Evolutionary conservation across 2,329 filamentous ascomycete genomes (phyloP), one percentile per base, ranked within the genome.

Genomic region (Plectosphaerella cucumerina): DNA sequence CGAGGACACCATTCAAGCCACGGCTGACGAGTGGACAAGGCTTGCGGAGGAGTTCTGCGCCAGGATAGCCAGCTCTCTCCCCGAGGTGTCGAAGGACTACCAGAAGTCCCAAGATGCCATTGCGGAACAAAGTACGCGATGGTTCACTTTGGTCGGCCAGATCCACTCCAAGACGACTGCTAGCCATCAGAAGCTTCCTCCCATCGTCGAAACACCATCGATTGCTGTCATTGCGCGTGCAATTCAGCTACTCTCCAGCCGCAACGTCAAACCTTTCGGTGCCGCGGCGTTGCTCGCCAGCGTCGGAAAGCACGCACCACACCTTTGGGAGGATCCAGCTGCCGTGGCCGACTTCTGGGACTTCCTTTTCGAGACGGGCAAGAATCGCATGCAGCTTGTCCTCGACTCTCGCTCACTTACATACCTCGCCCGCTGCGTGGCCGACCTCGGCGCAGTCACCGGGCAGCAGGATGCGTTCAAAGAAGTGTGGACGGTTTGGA

Each of bases 31-130:
- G 56, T 94, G 89, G 89, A 65, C 73, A 3, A 72, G 72, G 2
- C 67, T 90, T n/a, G 80, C 82, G 0, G 70, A 80, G 1, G 65
- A 75, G 0, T 70, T 96, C n/a, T 73, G 85, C 22, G 74, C 82
- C 31, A 77, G 80, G 35, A 84, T 96, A 51, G 85, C 84, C 49
- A 81, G 82, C 6, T 95, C 90, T 0, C 77, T 89, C 5, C 90
- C 92, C 1, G 90, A 93, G 62, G 84, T 93, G 50, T 91, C 90
- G 0, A 86, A 86, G 55, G 87, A 90, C 17, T 89, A 89, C 58
- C 77, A 81, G 22, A 76, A 77, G 41, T 95, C 90, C 0, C 90
- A 96, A 63, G 77, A 82, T 47, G 73, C 75, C 39, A 76, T 96
- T 22, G 80, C 82, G 10, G 75, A 84, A 6, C 80, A 87, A 59